Evolutionary conservation across 768 basidiomycete genomes (phyloP).

Genomic region (Lactarius akahatsu): DNA sequence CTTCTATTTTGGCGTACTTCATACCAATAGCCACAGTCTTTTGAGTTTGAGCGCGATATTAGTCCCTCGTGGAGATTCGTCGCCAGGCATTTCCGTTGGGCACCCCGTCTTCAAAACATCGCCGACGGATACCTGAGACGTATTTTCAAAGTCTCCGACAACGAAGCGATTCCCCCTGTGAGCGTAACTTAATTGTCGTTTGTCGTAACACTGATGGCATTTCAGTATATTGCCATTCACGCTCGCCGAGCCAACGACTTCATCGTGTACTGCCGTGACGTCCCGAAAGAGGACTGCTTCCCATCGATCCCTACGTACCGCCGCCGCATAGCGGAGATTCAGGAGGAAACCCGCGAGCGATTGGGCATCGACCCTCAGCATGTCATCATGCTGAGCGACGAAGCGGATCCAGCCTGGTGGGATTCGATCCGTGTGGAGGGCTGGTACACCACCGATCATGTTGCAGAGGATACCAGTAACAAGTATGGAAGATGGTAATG

Average conservation of each 20-base stretch:
- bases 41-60: conserved; percentile 36
- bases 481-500: conserved; percentile 39
- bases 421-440: conserved; percentile 37
- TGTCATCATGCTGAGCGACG: conserved; percentile 47
- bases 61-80: conserved; percentile 41
- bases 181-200: conserved; percentile 22
- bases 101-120: conserved; percentile 34
- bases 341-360: conserved; percentile 37
- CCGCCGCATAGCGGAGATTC: conserved; percentile 36
- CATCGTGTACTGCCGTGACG: conserved; percentile 36
- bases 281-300: conserved; percentile 39
- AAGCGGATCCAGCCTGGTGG: conserved; percentile 43
- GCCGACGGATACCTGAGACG: conserved; percentile 35
- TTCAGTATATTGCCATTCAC: conserved; percentile 25
- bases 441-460: conserved; percentile 41
- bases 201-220: neutral
- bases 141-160: conserved; percentile 33
- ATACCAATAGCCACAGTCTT: conserved; percentile 32
- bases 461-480: conserved; percentile 36
- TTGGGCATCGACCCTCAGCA: conserved; percentile 36
- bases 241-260: conserved; percentile 24
- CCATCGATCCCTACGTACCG: conserved; percentile 37
- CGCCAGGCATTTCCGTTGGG: conserved; percentile 38
- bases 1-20: neutral
- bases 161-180: conserved; percentile 37